Evolutionary conservation across 352 stramenopile genomes (phyloP).

Genomic region (Globisporangium irregulare): DNA sequence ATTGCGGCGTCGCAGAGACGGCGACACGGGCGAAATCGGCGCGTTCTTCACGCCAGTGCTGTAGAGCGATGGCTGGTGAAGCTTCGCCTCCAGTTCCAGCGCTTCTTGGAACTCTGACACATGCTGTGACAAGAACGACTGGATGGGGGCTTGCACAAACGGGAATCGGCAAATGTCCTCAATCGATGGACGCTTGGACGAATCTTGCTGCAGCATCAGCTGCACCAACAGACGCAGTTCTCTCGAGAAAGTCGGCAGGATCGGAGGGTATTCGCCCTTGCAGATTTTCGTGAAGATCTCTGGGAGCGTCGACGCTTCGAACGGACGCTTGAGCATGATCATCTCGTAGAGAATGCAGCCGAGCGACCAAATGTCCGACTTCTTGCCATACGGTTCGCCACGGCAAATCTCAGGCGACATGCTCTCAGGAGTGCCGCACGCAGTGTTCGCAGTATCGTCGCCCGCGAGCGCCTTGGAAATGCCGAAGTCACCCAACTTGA

Average conservation of each 20-base stretch:
- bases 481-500: constrained; percentile 87
- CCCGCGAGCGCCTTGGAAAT: constrained; percentile 84
- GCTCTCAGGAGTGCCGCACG: constrained; percentile 82
- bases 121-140: constrained; percentile 83
- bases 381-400: constrained; percentile 85
- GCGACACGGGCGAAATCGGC: constrained; percentile 35
- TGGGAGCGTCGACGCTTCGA: constrained; percentile 74
- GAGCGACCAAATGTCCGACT: constrained; percentile 89
- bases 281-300: constrained; percentile 90
- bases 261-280: constrained; percentile 81
- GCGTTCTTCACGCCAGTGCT: constrained; percentile 31
- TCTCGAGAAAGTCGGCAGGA: constrained; percentile 72
- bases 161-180: constrained; percentile 89
- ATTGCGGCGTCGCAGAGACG: constrained; percentile 42
- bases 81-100: constrained; percentile 82
- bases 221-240: constrained; percentile 81
- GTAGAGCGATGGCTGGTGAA: constrained; percentile 80
- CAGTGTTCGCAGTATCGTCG: constrained; percentile 78
- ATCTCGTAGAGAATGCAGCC: constrained; percentile 90
- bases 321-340: constrained; percentile 85
- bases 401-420: constrained; percentile 90
- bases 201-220: constrained; percentile 86
- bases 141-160: constrained; percentile 82
- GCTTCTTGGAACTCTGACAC: constrained; percentile 85
- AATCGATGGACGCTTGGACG: constrained; percentile 83